Percentiles rank a stretch among this genome's conserved stretches.
These are phyloP conservation scores for Linaria vulgaris DNA, from an alignment of 257 asterid genomes.

Conservation along the genomic window DNA sequence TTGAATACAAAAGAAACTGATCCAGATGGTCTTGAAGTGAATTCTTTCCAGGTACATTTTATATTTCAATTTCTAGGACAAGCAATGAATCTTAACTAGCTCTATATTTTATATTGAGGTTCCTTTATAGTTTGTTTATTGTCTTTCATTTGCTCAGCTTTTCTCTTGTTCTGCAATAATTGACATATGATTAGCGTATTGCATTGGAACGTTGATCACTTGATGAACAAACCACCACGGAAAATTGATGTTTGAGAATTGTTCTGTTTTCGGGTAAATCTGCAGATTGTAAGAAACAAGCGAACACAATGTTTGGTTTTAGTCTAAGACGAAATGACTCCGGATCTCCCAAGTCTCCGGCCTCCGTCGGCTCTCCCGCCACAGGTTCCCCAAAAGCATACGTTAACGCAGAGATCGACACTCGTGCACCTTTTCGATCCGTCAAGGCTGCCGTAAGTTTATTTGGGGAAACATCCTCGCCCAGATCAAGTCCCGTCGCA, in stretches of 20 bases:
- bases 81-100: too few relatives aligned
- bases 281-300: conserved; percentile 25
- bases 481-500: conserved; percentile 28
- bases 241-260: not conserved
- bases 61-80: not conserved
- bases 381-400: conserved; percentile 38
- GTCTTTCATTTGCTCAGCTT: not conserved
- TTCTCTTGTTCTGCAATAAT: too few relatives aligned
- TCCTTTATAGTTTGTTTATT: not conserved
- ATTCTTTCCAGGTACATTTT: conserved; percentile 14
- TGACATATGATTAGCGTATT: not conserved
- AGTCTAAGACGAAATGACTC: conserved; percentile 38
- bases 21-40: not conserved
- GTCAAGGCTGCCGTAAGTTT: conserved; percentile 81
- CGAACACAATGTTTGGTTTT: conserved; percentile 42
- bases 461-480: conserved; percentile 58
- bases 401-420: conserved; percentile 69
- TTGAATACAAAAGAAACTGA: too few relatives aligned
- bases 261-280: conserved; percentile 18
- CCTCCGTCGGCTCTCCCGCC: conserved; percentile 29
- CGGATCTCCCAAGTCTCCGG: conserved; percentile 35
- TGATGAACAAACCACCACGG: not conserved
- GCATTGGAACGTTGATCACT: not conserved
- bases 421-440: conserved; percentile 69
- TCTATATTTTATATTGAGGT: too few relatives aligned